Conservation (phyloP, 2,329 filamentous ascomycete genomes). For the Aspergillus aculeatus region DNA sequence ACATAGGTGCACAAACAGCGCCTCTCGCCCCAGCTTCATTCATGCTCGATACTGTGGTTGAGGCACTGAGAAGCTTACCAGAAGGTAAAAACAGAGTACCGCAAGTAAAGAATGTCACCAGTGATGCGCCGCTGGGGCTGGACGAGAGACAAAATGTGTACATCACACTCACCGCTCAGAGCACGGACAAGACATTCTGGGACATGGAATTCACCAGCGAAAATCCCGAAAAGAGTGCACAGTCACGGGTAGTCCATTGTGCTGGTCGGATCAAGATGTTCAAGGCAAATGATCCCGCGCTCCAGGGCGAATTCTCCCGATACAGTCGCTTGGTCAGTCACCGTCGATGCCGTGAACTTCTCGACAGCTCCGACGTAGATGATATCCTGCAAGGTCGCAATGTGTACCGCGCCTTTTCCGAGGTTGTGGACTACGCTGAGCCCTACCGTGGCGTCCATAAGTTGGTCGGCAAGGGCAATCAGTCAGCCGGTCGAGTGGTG, state of each 20-base stretch:
- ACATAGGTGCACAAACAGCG: slow-evolving; percentile 16
- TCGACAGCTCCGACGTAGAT: slow-evolving; percentile 20
- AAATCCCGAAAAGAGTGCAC: not conserved
- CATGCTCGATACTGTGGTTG: slow-evolving; percentile 18
- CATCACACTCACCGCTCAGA: slow-evolving; percentile 9
- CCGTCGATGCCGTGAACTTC: slow-evolving; percentile 15
- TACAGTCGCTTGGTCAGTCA: slow-evolving; percentile 18
- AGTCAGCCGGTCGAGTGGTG: slow-evolving; percentile 26
- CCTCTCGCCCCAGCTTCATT: slow-evolving; percentile 18
- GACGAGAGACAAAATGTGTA: slow-evolving; percentile 12
- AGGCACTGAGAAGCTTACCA: slow-evolving; percentile 16
- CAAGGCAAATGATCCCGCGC: not conserved
- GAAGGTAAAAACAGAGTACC: slow-evolving; percentile 14
- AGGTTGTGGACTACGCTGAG: slow-evolving; percentile 21
- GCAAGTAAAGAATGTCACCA: slow-evolving; percentile 13
- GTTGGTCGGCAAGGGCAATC: slow-evolving; percentile 20
- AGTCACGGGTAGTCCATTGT: slow-evolving; percentile 15
- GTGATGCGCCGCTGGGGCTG: slow-evolving; percentile 18
- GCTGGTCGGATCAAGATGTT: slow-evolving; percentile 12
- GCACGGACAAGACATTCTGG: slow-evolving; percentile 11
- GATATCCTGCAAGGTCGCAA: slow-evolving; percentile 25
- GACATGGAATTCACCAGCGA: slow-evolving; percentile 13
- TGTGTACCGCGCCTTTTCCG: slow-evolving; percentile 19
- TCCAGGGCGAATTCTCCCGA: slow-evolving; percentile 15
- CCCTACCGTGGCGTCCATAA: slow-evolving; percentile 18